Conservation (phyloP, 1,139 yeast genomes). For the Meyerozyma athensensis region DNA sequence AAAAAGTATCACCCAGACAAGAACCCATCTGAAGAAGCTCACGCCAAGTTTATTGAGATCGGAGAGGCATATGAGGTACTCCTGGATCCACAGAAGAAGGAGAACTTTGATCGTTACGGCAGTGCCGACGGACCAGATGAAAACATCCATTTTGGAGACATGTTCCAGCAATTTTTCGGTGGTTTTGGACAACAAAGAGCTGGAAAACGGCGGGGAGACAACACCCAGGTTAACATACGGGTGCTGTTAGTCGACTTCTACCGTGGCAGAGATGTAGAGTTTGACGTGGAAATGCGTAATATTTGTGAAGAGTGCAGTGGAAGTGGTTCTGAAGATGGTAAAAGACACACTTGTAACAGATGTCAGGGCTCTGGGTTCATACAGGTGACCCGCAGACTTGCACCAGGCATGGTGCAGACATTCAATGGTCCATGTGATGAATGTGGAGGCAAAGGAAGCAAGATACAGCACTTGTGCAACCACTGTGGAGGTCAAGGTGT, state of each 20-base stretch:
- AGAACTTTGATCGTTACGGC: constrained; percentile 74
- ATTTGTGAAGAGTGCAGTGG: constrained; percentile 78
- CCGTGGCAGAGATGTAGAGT: constrained; percentile 58
- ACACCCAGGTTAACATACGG: constrained; percentile 53
- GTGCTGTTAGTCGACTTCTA: constrained; percentile 64
- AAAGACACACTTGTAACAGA: constrained; percentile 53
- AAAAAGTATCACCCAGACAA: constrained; percentile 95
- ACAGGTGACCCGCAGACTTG: constrained; percentile 69
- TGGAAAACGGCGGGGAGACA: constrained; percentile 59
- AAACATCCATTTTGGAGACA: constrained; percentile 53
- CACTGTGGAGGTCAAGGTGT: constrained; percentile 71
- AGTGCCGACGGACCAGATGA: constrained; percentile 66
- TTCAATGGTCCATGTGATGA: constrained; percentile 72
- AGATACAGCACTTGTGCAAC: constrained; percentile 59
- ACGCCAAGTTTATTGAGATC: constrained; percentile 78
- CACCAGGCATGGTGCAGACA: constrained; percentile 87
- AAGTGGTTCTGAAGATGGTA: constrained; percentile 77
- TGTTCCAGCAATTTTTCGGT: constrained; percentile 74
- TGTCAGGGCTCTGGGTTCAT: constrained; percentile 77
- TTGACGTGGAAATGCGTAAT: constrained; percentile 66
- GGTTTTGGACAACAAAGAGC: constrained; percentile 43
- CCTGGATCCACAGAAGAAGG: constrained; percentile 66
- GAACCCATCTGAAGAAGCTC: constrained; percentile 78
- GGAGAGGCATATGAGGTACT: constrained; percentile 94
- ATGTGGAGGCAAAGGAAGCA: constrained; percentile 75